phyloP scores from a whole-genome alignment of 2,329 filamentous ascomycete genomes.

The Colletotrichum sp. region DNA sequence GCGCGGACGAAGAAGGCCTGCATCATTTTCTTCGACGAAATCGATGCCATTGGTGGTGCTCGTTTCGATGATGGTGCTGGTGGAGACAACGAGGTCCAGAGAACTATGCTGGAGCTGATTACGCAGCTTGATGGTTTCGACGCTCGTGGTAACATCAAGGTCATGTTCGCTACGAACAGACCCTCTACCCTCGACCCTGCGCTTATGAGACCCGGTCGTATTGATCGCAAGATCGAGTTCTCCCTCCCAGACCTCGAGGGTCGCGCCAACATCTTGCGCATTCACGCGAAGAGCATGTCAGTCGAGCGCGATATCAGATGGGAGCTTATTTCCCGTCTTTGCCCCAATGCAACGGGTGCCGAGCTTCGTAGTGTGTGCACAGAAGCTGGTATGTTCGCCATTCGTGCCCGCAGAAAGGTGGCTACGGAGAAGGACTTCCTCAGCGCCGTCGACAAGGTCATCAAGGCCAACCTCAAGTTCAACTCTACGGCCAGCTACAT shows the following conservation, averaged over 20 bases:
- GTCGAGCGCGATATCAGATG: slow-evolving; percentile 98
- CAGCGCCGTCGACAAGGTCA: slow-evolving; percentile 98
- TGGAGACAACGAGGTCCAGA: slow-evolving; percentile 96
- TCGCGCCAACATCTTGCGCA: slow-evolving; percentile 94
- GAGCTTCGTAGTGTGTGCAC: slow-evolving; percentile 96
- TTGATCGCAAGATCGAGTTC: slow-evolving; percentile 99
- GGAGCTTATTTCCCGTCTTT: slow-evolving; percentile 97
- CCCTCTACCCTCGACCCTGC: slow-evolving; percentile 96
- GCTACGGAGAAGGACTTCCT: slow-evolving; percentile 99
- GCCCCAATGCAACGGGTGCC: slow-evolving; percentile 95
- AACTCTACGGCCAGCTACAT: slow-evolving; percentile 98
- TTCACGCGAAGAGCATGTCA: slow-evolving; percentile 99
- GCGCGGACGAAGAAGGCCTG: slow-evolving; percentile 99
- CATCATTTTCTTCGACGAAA: slow-evolving; percentile 99
- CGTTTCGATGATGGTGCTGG: slow-evolving; percentile 97
- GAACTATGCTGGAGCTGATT: slow-evolving; percentile 97
- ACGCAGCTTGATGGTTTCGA: slow-evolving; percentile 98
- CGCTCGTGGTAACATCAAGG: slow-evolving; percentile 96
- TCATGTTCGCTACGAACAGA: slow-evolving; percentile 99
- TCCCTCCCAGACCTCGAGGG: slow-evolving; percentile 96
- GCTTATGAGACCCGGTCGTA: slow-evolving; percentile 94
- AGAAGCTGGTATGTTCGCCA: slow-evolving; percentile 98
- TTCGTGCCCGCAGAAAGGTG: slow-evolving; percentile 92
- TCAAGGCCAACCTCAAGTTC: slow-evolving; percentile 99
- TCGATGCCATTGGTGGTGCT: slow-evolving; percentile 93